Evolutionary conservation across 192 early-diverging fungal genomes (phyloP).

Genomic region (Coemansia sp.): DNA sequence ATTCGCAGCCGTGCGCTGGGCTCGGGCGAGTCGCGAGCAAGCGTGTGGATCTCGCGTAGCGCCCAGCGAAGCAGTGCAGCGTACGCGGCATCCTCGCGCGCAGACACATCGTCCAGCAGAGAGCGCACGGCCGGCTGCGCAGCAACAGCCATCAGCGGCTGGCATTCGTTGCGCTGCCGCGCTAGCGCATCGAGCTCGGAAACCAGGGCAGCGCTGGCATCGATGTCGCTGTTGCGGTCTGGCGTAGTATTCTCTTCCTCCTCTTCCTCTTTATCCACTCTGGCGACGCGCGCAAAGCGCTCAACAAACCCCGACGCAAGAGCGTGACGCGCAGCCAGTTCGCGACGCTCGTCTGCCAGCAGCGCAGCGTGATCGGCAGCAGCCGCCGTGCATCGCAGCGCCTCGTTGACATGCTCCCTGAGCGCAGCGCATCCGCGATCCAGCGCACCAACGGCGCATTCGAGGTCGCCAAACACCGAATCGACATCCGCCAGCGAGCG

Average conservation of each 20-base stretch:
- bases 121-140: conserved; percentile 24
- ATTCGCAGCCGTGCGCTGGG: conserved; percentile 16
- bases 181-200: conserved; percentile 21
- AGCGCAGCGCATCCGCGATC: conserved; percentile 23
- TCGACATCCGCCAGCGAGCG: conserved; percentile 28
- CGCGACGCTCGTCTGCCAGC: conserved; percentile 35
- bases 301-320: conserved; percentile 21
- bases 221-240: not conserved
- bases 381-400: conserved; percentile 21
- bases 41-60: conserved; percentile 16
- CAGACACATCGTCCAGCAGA: conserved; percentile 21
- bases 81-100: conserved; percentile 27
- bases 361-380: conserved; percentile 22
- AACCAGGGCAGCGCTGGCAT: conserved; percentile 8
- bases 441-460: conserved; percentile 19
- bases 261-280: no score
- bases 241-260: not conserved
- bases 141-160: conserved; percentile 21
- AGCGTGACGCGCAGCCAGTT: conserved; percentile 5
- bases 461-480: conserved; percentile 31
- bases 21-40: conserved; percentile 27
- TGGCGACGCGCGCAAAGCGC: conserved; percentile 11
- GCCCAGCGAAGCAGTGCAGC: conserved; percentile 35
- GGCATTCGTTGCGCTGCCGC: conserved; percentile 20
- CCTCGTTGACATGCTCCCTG: conserved; percentile 19